phyloP scores from a whole-genome alignment of 2,329 filamentous ascomycete species.

The Knoxdaviesia proteae region DNA sequence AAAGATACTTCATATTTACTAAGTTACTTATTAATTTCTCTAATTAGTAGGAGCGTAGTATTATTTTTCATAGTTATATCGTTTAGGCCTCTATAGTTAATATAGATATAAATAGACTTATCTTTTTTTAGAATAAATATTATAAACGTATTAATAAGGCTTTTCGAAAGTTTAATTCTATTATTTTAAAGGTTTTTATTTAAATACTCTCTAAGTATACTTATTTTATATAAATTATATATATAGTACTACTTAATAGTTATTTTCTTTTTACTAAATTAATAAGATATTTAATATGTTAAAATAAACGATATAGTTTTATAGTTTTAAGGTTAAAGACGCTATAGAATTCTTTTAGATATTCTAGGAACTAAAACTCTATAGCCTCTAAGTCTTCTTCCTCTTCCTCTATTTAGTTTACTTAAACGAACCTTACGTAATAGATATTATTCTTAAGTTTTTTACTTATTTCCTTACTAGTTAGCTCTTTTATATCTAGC shows the following conservation, averaged over 20 bases:
- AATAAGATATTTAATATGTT: too few species aligned
- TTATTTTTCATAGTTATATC: too few species aligned
- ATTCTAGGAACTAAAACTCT: slow-evolving; percentile 4
- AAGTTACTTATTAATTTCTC: neutral
- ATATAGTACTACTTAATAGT: slow-evolving; percentile 4
- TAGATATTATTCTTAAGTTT: too few species aligned
- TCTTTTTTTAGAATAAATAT: too few species aligned
- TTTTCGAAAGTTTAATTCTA: neutral
- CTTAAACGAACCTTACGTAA: too few species aligned
- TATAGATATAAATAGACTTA: too few species aligned
- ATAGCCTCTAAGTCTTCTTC: slow-evolving; percentile 1
- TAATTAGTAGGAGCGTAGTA: too few species aligned
- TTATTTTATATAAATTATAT: slow-evolving; percentile 2
- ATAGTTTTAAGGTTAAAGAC: slow-evolving; percentile 5
- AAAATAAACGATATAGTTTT: neutral
- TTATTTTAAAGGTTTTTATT: neutral
- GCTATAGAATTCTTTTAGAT: slow-evolving; percentile 1
- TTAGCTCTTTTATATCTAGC: too few species aligned
- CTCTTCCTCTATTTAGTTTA: neutral
- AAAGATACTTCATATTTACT: too few species aligned
- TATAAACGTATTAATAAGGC: neutral
- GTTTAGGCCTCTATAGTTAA: too few species aligned
- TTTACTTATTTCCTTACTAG: too few species aligned
- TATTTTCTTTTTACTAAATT: slow-evolving; percentile 1
- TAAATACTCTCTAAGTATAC: neutral